Base-by-base conservation (phyloP, 1,284 basidiomycete genomes). In the Melampsora medusae region DNA sequence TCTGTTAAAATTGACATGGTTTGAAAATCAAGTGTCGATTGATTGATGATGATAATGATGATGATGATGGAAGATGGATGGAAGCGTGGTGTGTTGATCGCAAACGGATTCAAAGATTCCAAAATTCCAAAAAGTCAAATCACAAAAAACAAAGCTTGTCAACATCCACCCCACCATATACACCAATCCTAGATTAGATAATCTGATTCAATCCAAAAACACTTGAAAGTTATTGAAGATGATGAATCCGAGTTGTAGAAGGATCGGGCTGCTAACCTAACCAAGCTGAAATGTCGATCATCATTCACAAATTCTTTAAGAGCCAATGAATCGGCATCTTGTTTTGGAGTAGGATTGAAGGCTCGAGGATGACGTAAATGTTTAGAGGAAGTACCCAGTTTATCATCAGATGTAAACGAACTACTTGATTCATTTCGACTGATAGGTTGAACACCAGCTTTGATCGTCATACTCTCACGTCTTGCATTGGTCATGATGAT, bases 221-320 rank as follows among this genome's bases (percentile, higher is more conserved):
- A 31, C 9, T 22, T 61, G 12, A 50, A 31, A 35, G 35, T 38
- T 5, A 3, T 38, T 10, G 10, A 6, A 9, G 4, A 3, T 38
- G 4, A 38, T 38, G 10, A 38, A 38, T 28, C 28, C 28, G 28
- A 50, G 59, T 19, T 48, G 68, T 61, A 74, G 28, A 28, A 73
- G 79, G 79, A 38, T 84, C 28, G 49, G 25, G n/a, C 16, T 12
- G 46, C 85, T 80, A 75, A 94, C 94, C 93, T 89, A 83, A 97
- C 94, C 68, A 97, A 88, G 25, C 92, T 94, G 84, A 97, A 97
- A 85, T 97, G 94, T 7, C 94, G 92, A 78, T 93, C 90, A 46
- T 90, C 90, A 78, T 93, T 89, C 80, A 89, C 86, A 83, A 97
- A 97, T 83, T 95, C 89, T 81, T 91, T 90, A 68, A 96, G 85